phyloP scores from a whole-genome alignment of 2,329 filamentous ascomycete species.

The Cytospora schulzeri region DNA sequence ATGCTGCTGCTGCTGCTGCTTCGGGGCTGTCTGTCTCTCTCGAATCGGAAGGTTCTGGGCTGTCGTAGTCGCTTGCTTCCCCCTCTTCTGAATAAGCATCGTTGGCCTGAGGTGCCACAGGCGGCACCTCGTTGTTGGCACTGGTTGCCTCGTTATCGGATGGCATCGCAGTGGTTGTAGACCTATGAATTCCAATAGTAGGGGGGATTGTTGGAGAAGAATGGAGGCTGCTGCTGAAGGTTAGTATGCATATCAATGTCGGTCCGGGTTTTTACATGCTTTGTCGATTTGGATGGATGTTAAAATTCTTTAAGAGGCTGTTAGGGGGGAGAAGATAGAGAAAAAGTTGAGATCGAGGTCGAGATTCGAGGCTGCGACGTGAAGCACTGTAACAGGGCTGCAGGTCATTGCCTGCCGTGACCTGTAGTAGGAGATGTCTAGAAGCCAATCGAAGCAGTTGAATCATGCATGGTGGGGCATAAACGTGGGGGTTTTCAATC shows the following conservation, averaged over 20 bases:
- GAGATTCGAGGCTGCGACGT: constrained; percentile 10
- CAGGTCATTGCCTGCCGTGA: background rate
- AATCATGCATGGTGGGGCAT: background rate
- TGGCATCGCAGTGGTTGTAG: constrained; percentile 15
- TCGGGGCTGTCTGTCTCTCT: background rate
- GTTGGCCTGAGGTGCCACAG: constrained; percentile 15
- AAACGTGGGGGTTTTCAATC: background rate
- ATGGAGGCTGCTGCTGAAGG: constrained; percentile 18
- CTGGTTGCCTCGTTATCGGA: constrained; percentile 22
- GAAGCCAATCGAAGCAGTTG: background rate
- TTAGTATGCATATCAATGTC: constrained; percentile 25
- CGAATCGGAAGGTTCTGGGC: background rate
- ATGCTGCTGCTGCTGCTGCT: too few relatives aligned
- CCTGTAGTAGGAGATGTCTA: background rate
- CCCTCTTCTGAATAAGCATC: constrained; percentile 26
- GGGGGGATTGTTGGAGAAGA: background rate
- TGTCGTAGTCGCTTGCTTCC: constrained; percentile 23
- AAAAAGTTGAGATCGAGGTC: constrained; percentile 28
- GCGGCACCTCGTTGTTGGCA: constrained; percentile 17
- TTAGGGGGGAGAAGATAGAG: constrained; percentile 13
- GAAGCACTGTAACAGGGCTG: background rate
- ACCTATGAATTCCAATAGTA: background rate
- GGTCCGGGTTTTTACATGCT: constrained; percentile 23
- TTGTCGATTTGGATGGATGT: constrained; percentile 15
- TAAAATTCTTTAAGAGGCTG: constrained; percentile 26